Evolutionary conservation across 2,329 filamentous ascomycete species (phyloP), one percentile per base, ranked within the genome.

Genomic region (Nannizziopsis barbatae): DNA sequence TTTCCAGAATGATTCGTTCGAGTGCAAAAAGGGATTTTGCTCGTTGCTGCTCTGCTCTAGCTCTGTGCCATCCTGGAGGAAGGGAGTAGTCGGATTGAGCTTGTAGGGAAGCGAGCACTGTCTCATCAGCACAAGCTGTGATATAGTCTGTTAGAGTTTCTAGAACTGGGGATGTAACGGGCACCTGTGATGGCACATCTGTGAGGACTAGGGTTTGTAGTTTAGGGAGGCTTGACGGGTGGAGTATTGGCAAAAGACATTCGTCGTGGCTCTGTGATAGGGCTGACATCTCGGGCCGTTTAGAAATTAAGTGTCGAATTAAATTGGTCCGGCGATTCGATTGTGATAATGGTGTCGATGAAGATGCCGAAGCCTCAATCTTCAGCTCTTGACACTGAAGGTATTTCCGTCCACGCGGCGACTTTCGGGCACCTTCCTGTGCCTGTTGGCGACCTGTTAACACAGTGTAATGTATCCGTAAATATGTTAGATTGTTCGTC

Each of bases 51-150:
- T 75, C 71, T 8, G 74, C 71, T 35, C 65, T 62, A 6, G 66
- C 64, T 6, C 75, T 71, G 52, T 68, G 69, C 40, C 71, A 68
- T 1, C 76, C 77, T 2, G 77, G 76, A n/a, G 77, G 76, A 2
- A 80, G 64, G 0, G 73, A 71, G 55, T 80, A 81, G 45, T 77
- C 75, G n/a, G 73, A 70, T 32, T 63, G 64, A 2, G 77, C 76
- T 55, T 74, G 70, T 10, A 75, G 66, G 3, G 62, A 68, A 15
- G 77, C 75, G 8, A 79, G 68, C 9, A 69, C 59, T 0, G 70
- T 61, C 62, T 81, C 77, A 47, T 75, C 70, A 11, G 76, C 75
- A 55, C 76, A 80, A 38, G 73, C 69, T 45, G 67, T 71, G 52
- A 81, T 73, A 58, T 79, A 80, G 10, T 69, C 62, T 40, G 71